Base-by-base conservation (phyloP, 768 basidiomycete species). In the Suillus ampliporus region DNA sequence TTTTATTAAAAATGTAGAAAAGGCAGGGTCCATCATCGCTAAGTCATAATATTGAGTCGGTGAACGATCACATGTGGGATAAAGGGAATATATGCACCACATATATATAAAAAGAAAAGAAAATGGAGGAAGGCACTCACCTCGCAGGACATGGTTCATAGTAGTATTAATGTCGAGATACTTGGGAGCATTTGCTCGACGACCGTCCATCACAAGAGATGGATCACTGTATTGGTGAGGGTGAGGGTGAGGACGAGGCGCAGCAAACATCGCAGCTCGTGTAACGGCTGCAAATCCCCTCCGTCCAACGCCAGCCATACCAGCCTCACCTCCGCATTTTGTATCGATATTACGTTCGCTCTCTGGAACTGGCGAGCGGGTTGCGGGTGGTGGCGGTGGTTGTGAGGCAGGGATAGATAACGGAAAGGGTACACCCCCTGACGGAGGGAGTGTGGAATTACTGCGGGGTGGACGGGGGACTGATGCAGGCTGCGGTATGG, bases 221-320 rank as follows among this genome's bases (percentile, higher is more conserved):
- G 34, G 7, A 61, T 48, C 23, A 11, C 9, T 15, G 4, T 57
- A 10, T 46, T 7, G 23, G n/a, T 28, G 3, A 23, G 58, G 52
- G 10, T 47, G 17, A 28, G 48, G 58, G 21, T 48, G 64, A 13
- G 73, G 19, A 51, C 54, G 59, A 43, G 70, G 59, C 26, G 72
- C 19, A 38, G 78, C 61, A 64, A 82, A 76, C 80, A 87, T 78
- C 9, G 86, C 86, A 0, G 88, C 88, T 48, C 86, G 86, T 58
- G 89, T 87, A 11, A 86, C 91, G 19, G 93, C 91, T 14, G 81
- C 82, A 63, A 95, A 95, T 1, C 92, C 94, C 67, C 94, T 79
- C 63, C 94, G 80, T 9, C 94, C 94, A 8, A 96, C 93, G 10
- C 94, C 94, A 1, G 94, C 94, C 94, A 96, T 95, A 1, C 91